Base-by-base conservation (phyloP, 768 basidiomycete species). In the Candolleomyces eurysporus region DNA sequence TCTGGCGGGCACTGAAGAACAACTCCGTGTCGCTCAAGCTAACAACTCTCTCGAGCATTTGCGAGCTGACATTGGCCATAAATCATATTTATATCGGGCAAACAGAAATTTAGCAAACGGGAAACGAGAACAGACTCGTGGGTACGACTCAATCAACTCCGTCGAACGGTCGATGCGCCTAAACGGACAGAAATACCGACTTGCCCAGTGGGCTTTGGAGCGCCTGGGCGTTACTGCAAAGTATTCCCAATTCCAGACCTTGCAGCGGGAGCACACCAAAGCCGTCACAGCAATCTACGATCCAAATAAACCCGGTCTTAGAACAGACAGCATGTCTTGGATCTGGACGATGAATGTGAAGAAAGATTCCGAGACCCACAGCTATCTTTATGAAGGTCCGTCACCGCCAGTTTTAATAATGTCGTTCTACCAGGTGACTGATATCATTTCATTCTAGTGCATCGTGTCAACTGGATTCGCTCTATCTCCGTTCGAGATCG, bases 271-370 rank as follows among this genome's bases (percentile, higher is more conserved):
- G 42, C 39, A 60, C 45, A 53, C 51, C 36, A 53, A 32, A 39
- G 59, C 59, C 13, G 42, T 60, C 3, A 60, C 59, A 7, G 26
- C 40, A 1, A 26, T 60, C 9, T 60, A 53, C 17, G 32, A 54
- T 10, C 50, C 51, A 6, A 60, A 60, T 42, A 22, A 17, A 10
- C 26, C 21, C 6, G 58, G 49, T n/a, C 21, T 48, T 14, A 5
- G 57, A 5, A 50, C 48, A 5, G 39, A 48, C 4, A 10, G 14
- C 10, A 19, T 58, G 7, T 49, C 57, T 10, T 58, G 57, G 57
- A 58, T 58, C 22, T 58, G 57, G 57, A 45, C 22, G 0, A n/a
- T 49, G 6, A 9, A 32, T 7, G 30, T 48, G 22, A 58, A 32
- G 45, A 48, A 58, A 13, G 48, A 26, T 14, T 26, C 30, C n/a